Percentiles rank a stretch among this genome's conserved stretches.
These are phyloP conservation scores for Isabelozyma heimii DNA, from an alignment of 805 yeast species.

Conservation along the genomic window DNA sequence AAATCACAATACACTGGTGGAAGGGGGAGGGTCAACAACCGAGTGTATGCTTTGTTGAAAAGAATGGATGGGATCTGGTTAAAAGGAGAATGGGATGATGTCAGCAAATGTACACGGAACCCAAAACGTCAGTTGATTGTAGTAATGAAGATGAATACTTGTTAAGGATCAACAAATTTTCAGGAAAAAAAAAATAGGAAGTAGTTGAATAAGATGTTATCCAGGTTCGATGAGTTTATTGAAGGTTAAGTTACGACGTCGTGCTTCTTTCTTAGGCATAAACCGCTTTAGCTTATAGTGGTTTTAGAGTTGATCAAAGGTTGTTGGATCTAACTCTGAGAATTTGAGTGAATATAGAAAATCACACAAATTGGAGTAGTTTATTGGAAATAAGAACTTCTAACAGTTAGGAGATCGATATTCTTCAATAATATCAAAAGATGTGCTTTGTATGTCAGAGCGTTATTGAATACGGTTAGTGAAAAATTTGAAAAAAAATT, in stretches of 20 bases:
- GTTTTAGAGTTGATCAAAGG: background rate
- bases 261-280: constrained; percentile 47
- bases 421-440: no score
- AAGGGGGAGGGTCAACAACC: constrained; percentile 38
- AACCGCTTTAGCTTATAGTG: constrained; percentile 9
- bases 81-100: constrained; percentile 3
- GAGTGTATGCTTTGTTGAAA: constrained; percentile 17
- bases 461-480: background rate
- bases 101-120: constrained; percentile 14
- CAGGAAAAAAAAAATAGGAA: background rate
- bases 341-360: background rate
- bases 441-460: no score
- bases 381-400: background rate
- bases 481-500: background rate
- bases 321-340: background rate
- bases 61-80: constrained; percentile 2
- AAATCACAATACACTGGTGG: constrained; percentile 20
- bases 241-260: constrained; percentile 26
- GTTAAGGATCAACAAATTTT: background rate
- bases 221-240: constrained; percentile 41
- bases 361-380: background rate
- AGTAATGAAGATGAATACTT: background rate
- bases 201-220: constrained; percentile 25
- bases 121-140: background rate
- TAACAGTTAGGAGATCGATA: background rate